Base-by-base conservation (phyloP, 1,139 yeast species). In the Taphrina pruni region DNA sequence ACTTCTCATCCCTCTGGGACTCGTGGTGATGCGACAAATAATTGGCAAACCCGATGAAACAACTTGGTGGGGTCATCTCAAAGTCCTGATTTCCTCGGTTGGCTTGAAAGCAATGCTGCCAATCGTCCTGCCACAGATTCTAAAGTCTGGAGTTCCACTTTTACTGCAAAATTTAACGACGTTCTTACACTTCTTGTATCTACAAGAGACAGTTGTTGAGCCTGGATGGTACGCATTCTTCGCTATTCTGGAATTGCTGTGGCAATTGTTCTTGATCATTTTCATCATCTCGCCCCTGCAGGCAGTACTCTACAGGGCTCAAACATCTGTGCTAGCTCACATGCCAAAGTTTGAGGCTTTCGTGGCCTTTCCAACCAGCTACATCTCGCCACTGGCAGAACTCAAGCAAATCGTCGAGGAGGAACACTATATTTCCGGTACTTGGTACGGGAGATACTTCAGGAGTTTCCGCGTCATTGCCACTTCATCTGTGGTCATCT, bases 21-120 rank as follows among this genome's bases (percentile, higher is more conserved):
- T 64, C 17, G 50, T 64, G 55, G 56, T 64, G 36, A 64, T 55
- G 17, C 55, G 61, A 5, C 67, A 64, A 21, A 21, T 64, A n/a
- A 39, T 64, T 6, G 54, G 55, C 6, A 43, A 39, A 35, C 61
- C 67, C n/a, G 67, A 64, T 36, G 21, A 7, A 11, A 35, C 46
- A 8, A 45, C 60, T 6, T 43, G 41, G 43, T 48, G 56, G 35
- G 45, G 55, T 4, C 67, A 43, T 20, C 52, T 45, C 46, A 48
- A 54, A 50, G 20, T 39, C n/a, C 17, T 64, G 26, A 8, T 64
- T 21, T 35, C 54, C 8, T 0, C 45, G n/a, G 21, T 64, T 17
- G 51, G 55, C 35, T 20, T 57, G 32, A 38, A 38, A n/a, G 67
- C 51, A 35, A 41, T 64, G 32, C 1, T 45, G 12, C 67, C 67